Percentiles rank a stretch among this genome's conserved stretches.
Conservation (phyloP, 2,329 filamentous ascomycete genomes). For the Curvularia sp. region DNA sequence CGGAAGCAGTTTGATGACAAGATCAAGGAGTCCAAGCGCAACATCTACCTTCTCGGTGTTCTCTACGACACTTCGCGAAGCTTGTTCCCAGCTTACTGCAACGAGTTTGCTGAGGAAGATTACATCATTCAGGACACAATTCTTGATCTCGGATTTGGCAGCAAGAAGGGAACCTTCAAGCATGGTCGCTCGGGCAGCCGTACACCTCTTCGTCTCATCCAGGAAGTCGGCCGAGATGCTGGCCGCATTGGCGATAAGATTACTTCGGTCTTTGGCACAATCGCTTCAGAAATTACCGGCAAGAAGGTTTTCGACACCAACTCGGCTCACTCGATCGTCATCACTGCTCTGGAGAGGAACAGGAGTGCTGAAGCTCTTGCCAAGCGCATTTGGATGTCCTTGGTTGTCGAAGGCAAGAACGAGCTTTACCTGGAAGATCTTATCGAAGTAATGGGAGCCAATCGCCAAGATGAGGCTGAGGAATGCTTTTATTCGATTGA, state of each 20-base stretch:
- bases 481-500: constrained; percentile 85
- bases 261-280: constrained; percentile 89
- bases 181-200: constrained; percentile 66
- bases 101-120: constrained; percentile 90
- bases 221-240: constrained; percentile 68
- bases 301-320: constrained; percentile 95
- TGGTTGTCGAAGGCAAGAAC: constrained; percentile 88
- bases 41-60: constrained; percentile 79
- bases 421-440: constrained; percentile 82
- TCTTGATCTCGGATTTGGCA: constrained; percentile 67
- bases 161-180: constrained; percentile 58
- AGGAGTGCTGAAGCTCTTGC: constrained; percentile 88
- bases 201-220: constrained; percentile 80
- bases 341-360: constrained; percentile 86
- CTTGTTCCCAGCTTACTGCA: constrained; percentile 91
- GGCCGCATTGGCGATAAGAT: constrained; percentile 90
- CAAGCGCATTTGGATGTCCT: constrained; percentile 97
- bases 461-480: constrained; percentile 78
- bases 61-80: constrained; percentile 89
- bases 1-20: constrained; percentile 79
- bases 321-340: constrained; percentile 85
- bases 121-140: constrained; percentile 81
- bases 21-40: constrained; percentile 90
- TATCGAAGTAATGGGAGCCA: constrained; percentile 81
- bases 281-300: constrained; percentile 93